These are phyloP conservation scores for Sclerotinia nivalis DNA, from an alignment of 2,329 filamentous ascomycete species.

Conservation along the genomic window DNA sequence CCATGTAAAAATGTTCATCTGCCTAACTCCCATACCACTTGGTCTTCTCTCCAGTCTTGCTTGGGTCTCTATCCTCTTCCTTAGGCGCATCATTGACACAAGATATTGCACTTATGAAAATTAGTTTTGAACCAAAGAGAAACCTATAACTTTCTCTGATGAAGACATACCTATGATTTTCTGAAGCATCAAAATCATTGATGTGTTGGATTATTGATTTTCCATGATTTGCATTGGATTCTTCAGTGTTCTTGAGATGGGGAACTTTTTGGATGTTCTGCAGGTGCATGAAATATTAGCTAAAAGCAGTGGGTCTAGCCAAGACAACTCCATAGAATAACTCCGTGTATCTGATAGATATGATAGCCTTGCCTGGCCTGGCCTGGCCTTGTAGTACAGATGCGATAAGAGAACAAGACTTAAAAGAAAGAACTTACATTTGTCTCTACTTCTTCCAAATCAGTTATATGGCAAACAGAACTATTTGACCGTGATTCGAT, in stretches of 20 bases:
- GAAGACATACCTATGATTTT: constrained; percentile 13
- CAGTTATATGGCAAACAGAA: background rate
- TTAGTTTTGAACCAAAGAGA: constrained; percentile 5
- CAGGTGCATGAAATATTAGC: constrained; percentile 11
- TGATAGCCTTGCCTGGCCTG: background rate
- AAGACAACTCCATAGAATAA: background rate
- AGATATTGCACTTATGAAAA: background rate
- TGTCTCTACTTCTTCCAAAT: background rate
- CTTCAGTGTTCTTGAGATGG: background rate
- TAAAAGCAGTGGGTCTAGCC: constrained; percentile 20
- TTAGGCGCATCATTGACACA: constrained; percentile 15
- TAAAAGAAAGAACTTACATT: background rate
- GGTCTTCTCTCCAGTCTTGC: constrained; percentile 8
- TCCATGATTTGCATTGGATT: background rate
- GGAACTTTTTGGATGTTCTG: constrained; percentile 24
- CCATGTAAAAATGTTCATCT: background rate
- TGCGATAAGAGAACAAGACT: constrained; percentile 6
- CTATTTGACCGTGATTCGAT: background rate
- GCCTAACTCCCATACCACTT: constrained; percentile 16
- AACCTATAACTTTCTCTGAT: background rate
- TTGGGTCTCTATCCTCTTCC: constrained; percentile 14
- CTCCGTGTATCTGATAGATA: background rate
- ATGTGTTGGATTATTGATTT: background rate
- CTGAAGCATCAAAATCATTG: constrained; percentile 13
- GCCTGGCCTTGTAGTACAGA: constrained; percentile 1